Evolutionary conservation across 2,329 filamentous ascomycete species (phyloP).

Genomic region (Cercospora sp.): DNA sequence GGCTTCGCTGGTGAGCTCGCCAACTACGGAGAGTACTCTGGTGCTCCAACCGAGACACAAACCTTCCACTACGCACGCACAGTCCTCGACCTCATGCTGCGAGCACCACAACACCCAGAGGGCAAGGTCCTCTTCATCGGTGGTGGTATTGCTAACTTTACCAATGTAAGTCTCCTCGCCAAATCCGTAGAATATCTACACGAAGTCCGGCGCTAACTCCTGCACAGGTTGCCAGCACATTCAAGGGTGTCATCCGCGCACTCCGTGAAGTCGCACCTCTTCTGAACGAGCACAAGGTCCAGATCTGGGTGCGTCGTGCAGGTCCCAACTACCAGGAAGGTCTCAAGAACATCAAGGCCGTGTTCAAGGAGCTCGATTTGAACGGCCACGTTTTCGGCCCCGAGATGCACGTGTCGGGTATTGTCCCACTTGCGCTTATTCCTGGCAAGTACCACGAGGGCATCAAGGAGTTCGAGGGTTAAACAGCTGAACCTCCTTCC

Average conservation of each 20-base stretch:
- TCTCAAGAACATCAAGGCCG: slow-evolving; percentile 99
- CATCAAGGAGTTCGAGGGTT: slow-evolving; percentile 62
- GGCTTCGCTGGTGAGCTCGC: slow-evolving; percentile 95
- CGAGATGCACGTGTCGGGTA: slow-evolving; percentile 88
- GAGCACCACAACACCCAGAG: slow-evolving; percentile 77
- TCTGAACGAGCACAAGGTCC: slow-evolving; percentile 92
- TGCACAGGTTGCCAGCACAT: slow-evolving; percentile 75
- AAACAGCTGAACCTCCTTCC: slow-evolving; percentile 24
- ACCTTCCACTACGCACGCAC: slow-evolving; percentile 99
- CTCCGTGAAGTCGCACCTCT: slow-evolving; percentile 84
- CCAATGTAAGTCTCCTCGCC: slow-evolving; percentile 64
- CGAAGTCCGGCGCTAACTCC: slow-evolving; percentile 22
- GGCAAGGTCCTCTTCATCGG: slow-evolving; percentile 99
- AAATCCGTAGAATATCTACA: background rate
- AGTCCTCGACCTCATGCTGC: slow-evolving; percentile 95
- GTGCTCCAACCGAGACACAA: slow-evolving; percentile 96
- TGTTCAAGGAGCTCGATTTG: slow-evolving; percentile 88
- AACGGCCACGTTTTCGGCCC: slow-evolving; percentile 89
- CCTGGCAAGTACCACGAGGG: slow-evolving; percentile 59
- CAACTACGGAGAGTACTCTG: slow-evolving; percentile 99
- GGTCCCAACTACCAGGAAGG: slow-evolving; percentile 99
- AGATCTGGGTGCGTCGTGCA: slow-evolving; percentile 91
- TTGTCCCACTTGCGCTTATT: slow-evolving; percentile 84
- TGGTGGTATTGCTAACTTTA: slow-evolving; percentile 99
- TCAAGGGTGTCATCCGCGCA: slow-evolving; percentile 99